Evolutionary conservation across 2,329 filamentous ascomycete species (phyloP), one percentile per base, ranked within the genome.

Genomic region (Acephala macrosclerotiorum): DNA sequence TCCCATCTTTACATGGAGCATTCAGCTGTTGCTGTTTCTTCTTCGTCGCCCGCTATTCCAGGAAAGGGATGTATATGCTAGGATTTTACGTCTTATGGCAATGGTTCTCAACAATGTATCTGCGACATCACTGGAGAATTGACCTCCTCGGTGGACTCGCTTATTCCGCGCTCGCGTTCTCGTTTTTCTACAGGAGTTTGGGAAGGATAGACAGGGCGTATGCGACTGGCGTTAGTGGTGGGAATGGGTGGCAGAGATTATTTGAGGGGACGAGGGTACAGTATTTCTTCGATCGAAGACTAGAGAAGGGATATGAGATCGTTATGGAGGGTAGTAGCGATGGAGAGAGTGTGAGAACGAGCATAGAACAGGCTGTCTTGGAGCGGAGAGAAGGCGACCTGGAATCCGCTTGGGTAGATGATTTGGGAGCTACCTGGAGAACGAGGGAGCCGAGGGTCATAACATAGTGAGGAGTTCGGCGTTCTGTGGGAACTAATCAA

Each of bases 51-150:
- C 55, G 73, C 22, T 75, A 75, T 58, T 74, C 72, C 11, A 62
- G 69, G 29, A 89, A 91, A 70, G 88, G 90, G 12, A 80, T 94
- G 60, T 97, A 95, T 80, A 85, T 94, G 64, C 84, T 88, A 70
- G 73, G 73, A 2, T 74, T 75, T 29, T 97, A 97, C 79, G 91
- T 91, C 38, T 84, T 91, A 73, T 97, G 94, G 94, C 89, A 97
- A 72, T 97, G 93, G 91, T 97, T 94, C 92, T 91, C 94, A 2
- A 97, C 94, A 72, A 97, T 97, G 93, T 97, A 97, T 77, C 87
- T 97, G 61, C 95, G 92, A 75, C 94, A 97, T 80, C 94, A 97
- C 81, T 97, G 97, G 77, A 94, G 94, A 35, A 90, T 97, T 49
- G 94, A 97, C 77, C 84, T 97, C 51, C 91, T 97, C 16, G 93